Evolutionary conservation across 2,329 filamentous ascomycete species (phyloP).

Genomic region (Claviceps sp.): DNA sequence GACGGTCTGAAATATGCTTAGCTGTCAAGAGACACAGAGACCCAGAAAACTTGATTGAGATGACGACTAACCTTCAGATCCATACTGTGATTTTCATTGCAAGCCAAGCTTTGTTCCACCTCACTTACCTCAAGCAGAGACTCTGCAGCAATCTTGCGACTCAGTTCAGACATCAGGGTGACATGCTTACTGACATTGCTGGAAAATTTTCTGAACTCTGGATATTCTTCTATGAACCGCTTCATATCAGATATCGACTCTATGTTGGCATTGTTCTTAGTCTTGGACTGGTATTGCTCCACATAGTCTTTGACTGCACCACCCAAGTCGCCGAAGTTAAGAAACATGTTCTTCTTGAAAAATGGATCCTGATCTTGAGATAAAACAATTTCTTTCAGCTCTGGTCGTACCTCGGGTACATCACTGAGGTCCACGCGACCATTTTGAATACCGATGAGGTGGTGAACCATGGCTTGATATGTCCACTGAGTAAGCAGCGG

Average conservation of each 20-base stretch:
- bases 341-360: constrained; percentile 98
- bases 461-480: constrained; percentile 99
- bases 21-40: constrained; percentile 1
- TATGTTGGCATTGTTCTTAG: constrained; percentile 90
- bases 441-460: constrained; percentile 84
- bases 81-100: constrained; percentile 83
- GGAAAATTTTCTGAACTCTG: constrained; percentile 91
- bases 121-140: constrained; percentile 92
- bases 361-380: constrained; percentile 97
- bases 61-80: constrained; percentile 63
- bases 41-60: not conserved
- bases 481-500: constrained; percentile 96
- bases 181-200: constrained; percentile 99
- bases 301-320: constrained; percentile 98
- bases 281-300: constrained; percentile 93
- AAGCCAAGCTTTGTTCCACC: constrained; percentile 89
- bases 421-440: constrained; percentile 82
- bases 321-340: constrained; percentile 91
- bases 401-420: constrained; percentile 71
- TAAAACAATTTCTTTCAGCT: constrained; percentile 85
- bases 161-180: constrained; percentile 86
- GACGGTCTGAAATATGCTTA: constrained; percentile 44
- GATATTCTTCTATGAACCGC: constrained; percentile 96
- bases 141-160: constrained; percentile 72
- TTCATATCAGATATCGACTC: constrained; percentile 99